Conservation (phyloP, 495 filamentous ascomycete species). For the Acidiella bohemica region DNA sequence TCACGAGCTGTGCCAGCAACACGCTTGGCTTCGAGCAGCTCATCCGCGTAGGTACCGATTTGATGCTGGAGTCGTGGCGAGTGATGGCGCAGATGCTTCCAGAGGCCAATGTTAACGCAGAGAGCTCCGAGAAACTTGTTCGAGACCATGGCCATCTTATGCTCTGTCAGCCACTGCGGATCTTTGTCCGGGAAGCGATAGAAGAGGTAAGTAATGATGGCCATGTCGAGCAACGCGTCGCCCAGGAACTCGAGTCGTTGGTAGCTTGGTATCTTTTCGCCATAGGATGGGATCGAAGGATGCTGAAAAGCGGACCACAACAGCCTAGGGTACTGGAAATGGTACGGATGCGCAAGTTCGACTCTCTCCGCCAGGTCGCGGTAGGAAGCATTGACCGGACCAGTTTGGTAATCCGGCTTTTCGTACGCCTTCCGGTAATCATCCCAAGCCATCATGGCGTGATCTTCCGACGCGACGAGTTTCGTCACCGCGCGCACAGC, state of each 20-base stretch:
- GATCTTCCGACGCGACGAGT: slow-evolving; percentile 54
- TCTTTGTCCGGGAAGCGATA: slow-evolving; percentile 61
- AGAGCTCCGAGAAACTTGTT: slow-evolving; percentile 87
- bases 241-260: slow-evolving; percentile 90
- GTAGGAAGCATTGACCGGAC: slow-evolving; percentile 44
- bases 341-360: slow-evolving; percentile 54
- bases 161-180: slow-evolving; percentile 95
- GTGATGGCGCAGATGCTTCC: slow-evolving; percentile 56
- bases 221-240: slow-evolving; percentile 81
- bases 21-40: slow-evolving; percentile 45
- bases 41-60: slow-evolving; percentile 55
- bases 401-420: slow-evolving; percentile 57
- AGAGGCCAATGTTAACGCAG: slow-evolving; percentile 60
- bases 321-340: slow-evolving; percentile 66
- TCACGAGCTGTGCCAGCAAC: slow-evolving; percentile 44
- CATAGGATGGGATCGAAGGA: slow-evolving; percentile 60
- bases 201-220: slow-evolving; percentile 69
- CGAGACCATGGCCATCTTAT: slow-evolving; percentile 97
- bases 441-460: slow-evolving; percentile 49
- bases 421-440: slow-evolving; percentile 64
- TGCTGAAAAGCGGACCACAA: slow-evolving; percentile 80
- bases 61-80: slow-evolving; percentile 44
- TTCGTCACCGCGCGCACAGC: slow-evolving; percentile 72
- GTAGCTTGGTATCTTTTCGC: slow-evolving; percentile 72
- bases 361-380: slow-evolving; percentile 54